These are phyloP conservation scores for Colletotrichum sp. DNA, from an alignment of 2,329 filamentous ascomycete species.

Conservation along the genomic window DNA sequence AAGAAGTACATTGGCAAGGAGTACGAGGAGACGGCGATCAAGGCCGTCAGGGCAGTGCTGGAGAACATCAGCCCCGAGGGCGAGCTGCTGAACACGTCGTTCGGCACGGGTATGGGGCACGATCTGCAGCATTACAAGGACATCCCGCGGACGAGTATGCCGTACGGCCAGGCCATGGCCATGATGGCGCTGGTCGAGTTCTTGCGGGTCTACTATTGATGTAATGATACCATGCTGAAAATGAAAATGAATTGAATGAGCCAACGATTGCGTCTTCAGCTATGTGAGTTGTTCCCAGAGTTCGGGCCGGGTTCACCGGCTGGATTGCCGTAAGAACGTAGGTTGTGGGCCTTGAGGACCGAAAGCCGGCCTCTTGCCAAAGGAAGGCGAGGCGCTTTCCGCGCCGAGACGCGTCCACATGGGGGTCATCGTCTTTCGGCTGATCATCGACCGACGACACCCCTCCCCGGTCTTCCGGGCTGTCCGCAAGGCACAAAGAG, in stretches of 20 bases:
- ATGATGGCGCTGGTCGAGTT: slow-evolving; percentile 83
- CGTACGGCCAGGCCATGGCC: slow-evolving; percentile 84
- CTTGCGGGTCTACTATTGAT: slow-evolving; percentile 52
- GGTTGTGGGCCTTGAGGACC: background rate
- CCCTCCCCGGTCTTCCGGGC: background rate
- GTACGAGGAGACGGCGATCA: slow-evolving; percentile 66
- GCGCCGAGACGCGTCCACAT: background rate
- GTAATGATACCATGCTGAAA: slow-evolving; percentile 21
- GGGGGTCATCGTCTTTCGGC: background rate
- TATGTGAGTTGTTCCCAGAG: background rate
- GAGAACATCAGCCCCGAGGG: slow-evolving; percentile 69
- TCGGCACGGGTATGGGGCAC: slow-evolving; percentile 80
- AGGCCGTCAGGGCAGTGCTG: slow-evolving; percentile 71
- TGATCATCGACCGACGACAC: background rate
- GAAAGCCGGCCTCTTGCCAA: background rate
- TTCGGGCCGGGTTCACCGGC: background rate
- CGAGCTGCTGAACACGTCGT: slow-evolving; percentile 76
- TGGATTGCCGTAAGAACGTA: background rate
- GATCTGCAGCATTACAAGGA: slow-evolving; percentile 78
- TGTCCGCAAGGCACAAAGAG: background rate
- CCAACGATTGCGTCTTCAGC: background rate
- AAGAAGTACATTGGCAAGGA: slow-evolving; percentile 71
- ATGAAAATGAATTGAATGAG: background rate
- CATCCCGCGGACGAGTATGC: slow-evolving; percentile 80
- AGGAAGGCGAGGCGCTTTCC: background rate